Base-by-base conservation (phyloP, 1,284 basidiomycete genomes). In the Schizophyllum amplum region DNA sequence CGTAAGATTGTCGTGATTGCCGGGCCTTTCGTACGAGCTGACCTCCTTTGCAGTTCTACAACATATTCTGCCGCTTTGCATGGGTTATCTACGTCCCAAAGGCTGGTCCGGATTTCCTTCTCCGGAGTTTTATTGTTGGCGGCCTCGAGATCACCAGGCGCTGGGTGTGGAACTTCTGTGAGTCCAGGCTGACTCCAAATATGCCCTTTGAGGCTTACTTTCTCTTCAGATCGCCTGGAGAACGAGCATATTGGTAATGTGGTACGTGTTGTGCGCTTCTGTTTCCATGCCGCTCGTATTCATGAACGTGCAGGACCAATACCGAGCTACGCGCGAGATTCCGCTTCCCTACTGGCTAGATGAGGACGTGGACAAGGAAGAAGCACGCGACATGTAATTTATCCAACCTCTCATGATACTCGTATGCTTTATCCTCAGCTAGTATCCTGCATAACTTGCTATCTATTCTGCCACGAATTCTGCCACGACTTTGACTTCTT, bases 101-200 rank as follows among this genome's bases (percentile, higher is more conserved):
- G 15, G 63, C 71, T 0, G 77, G 79, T 0, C 76, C 80, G 0
- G 74, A 75, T 62, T 70, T 79, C 55, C 75, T 79, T 54, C 55
- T 88, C 23, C 79, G 89, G 22, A 74, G 81, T 0, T 94, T 92
- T 70, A 74, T 92, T 54, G 82, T 76, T 6, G 92, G 79, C 0
- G 64, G 87, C 55, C 67, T 92, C 27, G 94, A 98, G 68, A 83
- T 94, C 73, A 66, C 93, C 1, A 75, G 94, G 27, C 79, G 94
- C 54, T 86, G 84, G 72, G 90, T 90, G 63, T 98, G 94, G 94
- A 97, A 97, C 70, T 92, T 96, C 67, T 88, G 92, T 93, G 59
- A 66, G 51, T 24, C 33, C 15, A 24, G 20, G 52, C 52, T 23
- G 24, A 52, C n/a, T 55, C 47, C 42, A 52, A 47, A 24, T 21